Evolutionary conservation across 768 basidiomycete genomes (phyloP).

Genomic region (Clitopilus passeckerianus): DNA sequence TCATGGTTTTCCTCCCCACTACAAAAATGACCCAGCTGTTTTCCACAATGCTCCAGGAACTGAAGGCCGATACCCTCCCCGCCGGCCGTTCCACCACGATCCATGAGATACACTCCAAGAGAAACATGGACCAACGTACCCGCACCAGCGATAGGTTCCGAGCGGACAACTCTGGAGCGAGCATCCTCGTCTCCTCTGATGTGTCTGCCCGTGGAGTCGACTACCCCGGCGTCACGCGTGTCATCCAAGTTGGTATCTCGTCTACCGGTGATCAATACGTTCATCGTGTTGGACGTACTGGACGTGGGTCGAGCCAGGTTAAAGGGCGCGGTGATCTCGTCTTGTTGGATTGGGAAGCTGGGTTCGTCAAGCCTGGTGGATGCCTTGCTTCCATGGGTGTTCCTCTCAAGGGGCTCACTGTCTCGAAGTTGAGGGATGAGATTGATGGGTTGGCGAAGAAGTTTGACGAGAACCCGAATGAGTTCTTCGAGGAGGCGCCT

Average conservation of each 20-base stretch:
- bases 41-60: background rate
- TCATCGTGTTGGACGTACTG: slow-evolving; percentile 84
- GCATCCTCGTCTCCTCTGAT: slow-evolving; percentile 80
- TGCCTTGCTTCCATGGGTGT: slow-evolving; percentile 45
- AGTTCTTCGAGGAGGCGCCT: slow-evolving; percentile 22
- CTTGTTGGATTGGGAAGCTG: slow-evolving; percentile 73
- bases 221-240: slow-evolving; percentile 83
- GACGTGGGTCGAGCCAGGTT: slow-evolving; percentile 39
- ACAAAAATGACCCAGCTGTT: slow-evolving; percentile 76
- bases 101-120: slow-evolving; percentile 82
- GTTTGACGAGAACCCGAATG: slow-evolving; percentile 39
- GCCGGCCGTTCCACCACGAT: slow-evolving; percentile 46
- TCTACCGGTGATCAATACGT: slow-evolving; percentile 66
- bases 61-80: slow-evolving; percentile 31
- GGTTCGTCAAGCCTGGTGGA: slow-evolving; percentile 51
- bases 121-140: slow-evolving; percentile 53
- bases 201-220: slow-evolving; percentile 88
- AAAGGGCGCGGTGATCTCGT: slow-evolving; percentile 74
- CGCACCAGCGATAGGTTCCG: slow-evolving; percentile 58
- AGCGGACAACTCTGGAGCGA: slow-evolving; percentile 41
- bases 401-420: slow-evolving; percentile 36
- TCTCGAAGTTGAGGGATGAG: slow-evolving; percentile 20
- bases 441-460: slow-evolving; percentile 39
- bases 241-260: slow-evolving; percentile 89
- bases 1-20: slow-evolving; percentile 81